Percentiles rank a stretch among this genome's conserved stretches.
These are phyloP conservation scores for Hypoxylon sp. DNA, from an alignment of 2,329 filamentous ascomycete genomes.

Conservation along the genomic window DNA sequence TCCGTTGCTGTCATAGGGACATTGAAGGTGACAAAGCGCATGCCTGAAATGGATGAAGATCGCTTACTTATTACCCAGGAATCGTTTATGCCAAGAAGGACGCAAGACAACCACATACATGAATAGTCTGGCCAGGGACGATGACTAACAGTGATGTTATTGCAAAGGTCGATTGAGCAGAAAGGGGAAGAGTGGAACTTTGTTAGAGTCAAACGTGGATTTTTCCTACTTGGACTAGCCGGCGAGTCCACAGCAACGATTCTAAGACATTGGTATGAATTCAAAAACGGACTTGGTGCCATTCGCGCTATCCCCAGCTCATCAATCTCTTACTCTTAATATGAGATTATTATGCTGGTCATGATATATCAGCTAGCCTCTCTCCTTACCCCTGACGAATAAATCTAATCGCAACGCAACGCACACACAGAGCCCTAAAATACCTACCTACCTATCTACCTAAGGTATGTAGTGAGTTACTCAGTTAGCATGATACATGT, in stretches of 20 bases:
- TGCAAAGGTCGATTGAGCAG: conserved; percentile 15
- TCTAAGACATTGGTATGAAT: neutral
- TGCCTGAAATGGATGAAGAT: conserved; percentile 13
- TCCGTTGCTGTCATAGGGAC: neutral
- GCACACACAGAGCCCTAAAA: neutral
- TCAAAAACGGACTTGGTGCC: neutral
- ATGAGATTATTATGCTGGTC: conserved; percentile 13
- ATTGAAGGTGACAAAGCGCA: conserved; percentile 22
- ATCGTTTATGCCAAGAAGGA: conserved; percentile 18
- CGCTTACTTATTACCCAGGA: conserved; percentile 27
- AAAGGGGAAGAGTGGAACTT: conserved; percentile 21
- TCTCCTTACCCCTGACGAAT: neutral
- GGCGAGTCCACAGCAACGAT: neutral
- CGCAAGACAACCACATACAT: conserved; percentile 3
- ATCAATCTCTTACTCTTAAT: conserved; percentile 13
- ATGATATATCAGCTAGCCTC: conserved; percentile 2
- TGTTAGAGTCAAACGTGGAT: conserved; percentile 9
- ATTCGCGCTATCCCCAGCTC: conserved; percentile 13
- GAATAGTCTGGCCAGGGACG: conserved; percentile 6
- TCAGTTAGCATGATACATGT: conserved; percentile 2
- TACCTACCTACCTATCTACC: too few relatives aligned
- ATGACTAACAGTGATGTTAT: neutral
- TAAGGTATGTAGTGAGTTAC: too few relatives aligned
- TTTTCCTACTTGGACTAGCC: conserved; percentile 6
- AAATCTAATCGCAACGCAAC: conserved; percentile 4